These are phyloP conservation scores for Cystobasidium slooffiae DNA, from an alignment of 1,284 basidiomycete genomes.

Conservation along the genomic window DNA sequence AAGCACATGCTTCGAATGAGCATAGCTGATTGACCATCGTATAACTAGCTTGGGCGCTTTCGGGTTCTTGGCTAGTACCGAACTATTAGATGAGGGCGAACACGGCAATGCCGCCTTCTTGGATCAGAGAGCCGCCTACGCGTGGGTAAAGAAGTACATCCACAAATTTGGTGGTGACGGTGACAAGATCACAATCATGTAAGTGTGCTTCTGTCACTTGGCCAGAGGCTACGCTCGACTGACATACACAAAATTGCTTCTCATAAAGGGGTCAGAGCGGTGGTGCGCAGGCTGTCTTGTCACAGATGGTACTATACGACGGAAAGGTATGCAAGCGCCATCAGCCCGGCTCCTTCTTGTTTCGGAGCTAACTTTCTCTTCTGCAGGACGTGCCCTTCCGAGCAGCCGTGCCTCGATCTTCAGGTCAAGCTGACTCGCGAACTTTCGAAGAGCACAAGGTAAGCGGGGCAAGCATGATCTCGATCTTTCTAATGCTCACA, in stretches of 20 bases:
- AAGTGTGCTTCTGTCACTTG: background rate
- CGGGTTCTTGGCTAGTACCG: conserved; percentile 41
- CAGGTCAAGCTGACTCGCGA: conserved; percentile 42
- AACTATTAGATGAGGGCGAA: conserved; percentile 44
- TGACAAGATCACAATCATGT: conserved; percentile 36
- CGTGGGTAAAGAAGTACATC: conserved; percentile 46
- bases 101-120: conserved; percentile 45
- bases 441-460: conserved; percentile 43
- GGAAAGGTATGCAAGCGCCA: conserved; percentile 31
- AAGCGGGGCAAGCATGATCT: background rate
- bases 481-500: background rate
- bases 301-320: conserved; percentile 45
- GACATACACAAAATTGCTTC: background rate
- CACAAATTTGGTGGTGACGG: conserved; percentile 39
- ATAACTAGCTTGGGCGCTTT: conserved; percentile 41
- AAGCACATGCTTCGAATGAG: background rate
- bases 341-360: background rate
- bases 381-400: conserved; percentile 39
- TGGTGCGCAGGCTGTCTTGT: conserved; percentile 43
- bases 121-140: conserved; percentile 43
- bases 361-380: background rate
- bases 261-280: conserved; percentile 42
- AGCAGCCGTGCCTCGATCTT: conserved; percentile 44
- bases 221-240: no score
- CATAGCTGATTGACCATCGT: background rate